These are phyloP conservation scores for Cyberlindnera maclurae DNA, from an alignment of 805 yeast genomes.

Conservation along the genomic window DNA sequence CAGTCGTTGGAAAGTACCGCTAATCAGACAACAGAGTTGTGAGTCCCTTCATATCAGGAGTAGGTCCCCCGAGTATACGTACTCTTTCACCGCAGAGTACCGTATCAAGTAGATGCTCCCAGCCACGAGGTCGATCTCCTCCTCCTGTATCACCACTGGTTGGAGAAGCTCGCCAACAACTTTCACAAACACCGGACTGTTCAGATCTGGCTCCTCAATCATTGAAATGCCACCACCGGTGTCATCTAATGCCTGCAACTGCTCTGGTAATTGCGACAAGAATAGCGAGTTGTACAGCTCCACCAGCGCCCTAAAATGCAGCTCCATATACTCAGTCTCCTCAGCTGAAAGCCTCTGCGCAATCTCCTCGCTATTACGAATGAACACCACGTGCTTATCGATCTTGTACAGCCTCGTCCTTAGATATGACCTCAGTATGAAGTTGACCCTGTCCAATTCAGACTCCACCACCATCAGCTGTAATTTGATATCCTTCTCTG, in stretches of 20 bases:
- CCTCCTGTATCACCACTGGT: conserved; percentile 40
- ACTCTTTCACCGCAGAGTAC: conserved; percentile 45
- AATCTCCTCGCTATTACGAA: conserved; percentile 38
- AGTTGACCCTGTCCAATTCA: conserved; percentile 83
- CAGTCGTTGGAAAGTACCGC: no score
- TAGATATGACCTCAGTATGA: conserved; percentile 70
- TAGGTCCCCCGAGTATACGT: conserved; percentile 35
- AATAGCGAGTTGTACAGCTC: conserved; percentile 64
- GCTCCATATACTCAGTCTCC: conserved; percentile 61
- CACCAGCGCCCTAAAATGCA: conserved; percentile 57
- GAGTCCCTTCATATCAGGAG: conserved; percentile 30
- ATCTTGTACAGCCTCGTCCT: conserved; percentile 65
- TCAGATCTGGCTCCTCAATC: conserved; percentile 73
- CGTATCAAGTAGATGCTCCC: conserved; percentile 74
- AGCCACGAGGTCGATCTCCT: conserved; percentile 46
- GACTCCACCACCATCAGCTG: conserved; percentile 82
- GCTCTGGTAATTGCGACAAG: conserved; percentile 57
- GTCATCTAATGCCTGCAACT: conserved; percentile 71
- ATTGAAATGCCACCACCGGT: conserved; percentile 58
- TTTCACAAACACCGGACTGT: conserved; percentile 70
- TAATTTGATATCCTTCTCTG: conserved; percentile 62
- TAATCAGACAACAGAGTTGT: no score
- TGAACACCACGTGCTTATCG: conserved; percentile 58
- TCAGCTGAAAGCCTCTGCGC: conserved; percentile 42
- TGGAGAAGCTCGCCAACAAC: conserved; percentile 35